Evolutionary conservation across 2,329 filamentous ascomycete genomes (phyloP), one percentile per base, ranked within the genome.

Genomic region (Clonostachys rhizophaga): DNA sequence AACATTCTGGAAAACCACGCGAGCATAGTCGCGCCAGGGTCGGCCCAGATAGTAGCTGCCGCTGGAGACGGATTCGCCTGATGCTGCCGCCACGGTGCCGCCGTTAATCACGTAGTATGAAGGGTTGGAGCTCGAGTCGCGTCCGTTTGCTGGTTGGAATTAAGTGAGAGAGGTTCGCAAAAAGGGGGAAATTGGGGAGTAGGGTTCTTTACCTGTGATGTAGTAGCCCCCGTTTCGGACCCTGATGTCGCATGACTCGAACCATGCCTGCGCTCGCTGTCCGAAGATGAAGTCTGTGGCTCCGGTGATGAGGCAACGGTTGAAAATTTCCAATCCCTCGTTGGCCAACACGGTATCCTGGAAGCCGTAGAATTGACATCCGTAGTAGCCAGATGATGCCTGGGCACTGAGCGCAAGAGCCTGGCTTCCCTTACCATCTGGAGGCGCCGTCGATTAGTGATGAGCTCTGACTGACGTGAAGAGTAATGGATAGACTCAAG

Each of bases 301-400:
- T 13, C 73, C 73, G 45, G 69, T 62, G 40, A 76, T 71, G 47
- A 69, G 61, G 47, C 66, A 71, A 3, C 54, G 53, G 18, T 65
- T 63, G 53, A 75, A 78, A 44, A 76, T 65, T 57, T 79, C 74
- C 41, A 64, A 59, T n/a, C 73, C 72, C 14, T 55, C 50, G 51
- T 74, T 64, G 6, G 70, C 68, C 11, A 76, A 61, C 2, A 78
- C 50, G 5, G 74, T 78, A 54, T 78, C 74, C 53, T 78, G 74
- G 56, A 66, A 77, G 0, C 74, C 74, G 39, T 60, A 64, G 44
- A 76, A 64, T 13, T 63, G 57, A 51, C 70, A 68, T 14, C 65
- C 74, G 50, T 77, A 78, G 54, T 71, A 76, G 6, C 71, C 74
- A 46, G 68, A 67, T 47, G 68, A 57, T 8, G 61, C 63, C 44